These are phyloP conservation scores for Aspergillus saccharolyticus DNA, from an alignment of 495 filamentous ascomycete species.

Conservation along the genomic window DNA sequence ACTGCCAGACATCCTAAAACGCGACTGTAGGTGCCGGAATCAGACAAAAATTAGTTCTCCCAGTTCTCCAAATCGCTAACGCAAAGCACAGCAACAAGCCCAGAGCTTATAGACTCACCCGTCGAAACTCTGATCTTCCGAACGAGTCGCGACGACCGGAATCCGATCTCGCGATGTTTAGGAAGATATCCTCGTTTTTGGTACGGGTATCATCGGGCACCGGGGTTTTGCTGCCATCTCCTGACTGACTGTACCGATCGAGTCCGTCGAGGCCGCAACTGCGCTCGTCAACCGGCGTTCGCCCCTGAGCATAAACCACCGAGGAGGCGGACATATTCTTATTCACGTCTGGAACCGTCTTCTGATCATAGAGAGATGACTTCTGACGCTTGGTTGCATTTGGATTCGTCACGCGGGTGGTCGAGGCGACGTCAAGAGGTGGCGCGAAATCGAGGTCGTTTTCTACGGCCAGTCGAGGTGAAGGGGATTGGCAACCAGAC, in stretches of 20 bases:
- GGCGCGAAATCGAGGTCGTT: constrained; percentile 16
- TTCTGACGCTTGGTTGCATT: constrained; percentile 32
- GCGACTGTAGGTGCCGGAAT: constrained; percentile 27
- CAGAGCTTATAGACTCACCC: constrained; percentile 36
- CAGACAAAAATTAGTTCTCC: constrained; percentile 12
- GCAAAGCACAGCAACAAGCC: background rate
- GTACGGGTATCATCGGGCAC: constrained; percentile 31
- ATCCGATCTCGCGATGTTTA: constrained; percentile 57
- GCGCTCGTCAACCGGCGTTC: constrained; percentile 32
- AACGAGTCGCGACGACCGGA: constrained; percentile 41
- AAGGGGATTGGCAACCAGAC: constrained; percentile 8
- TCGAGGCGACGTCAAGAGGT: constrained; percentile 14
- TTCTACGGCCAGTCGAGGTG: constrained; percentile 7
- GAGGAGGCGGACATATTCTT: constrained; percentile 27
- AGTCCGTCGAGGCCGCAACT: constrained; percentile 25
- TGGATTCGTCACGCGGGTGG: constrained; percentile 20
- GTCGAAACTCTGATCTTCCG: constrained; percentile 44
- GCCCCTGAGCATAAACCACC: constrained; percentile 15
- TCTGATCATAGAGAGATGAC: constrained; percentile 27
- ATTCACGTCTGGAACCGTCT: constrained; percentile 21
- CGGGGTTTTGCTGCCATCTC: constrained; percentile 19
- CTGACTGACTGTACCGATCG: constrained; percentile 17
- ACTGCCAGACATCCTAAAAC: constrained; percentile 38
- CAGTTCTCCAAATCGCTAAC: background rate
- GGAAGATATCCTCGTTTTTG: constrained; percentile 56